Percentiles rank a stretch among this genome's conserved stretches.
phyloP scores from a whole-genome alignment of 2,329 filamentous ascomycete genomes.

The Chlorencoelia australis region DNA sequence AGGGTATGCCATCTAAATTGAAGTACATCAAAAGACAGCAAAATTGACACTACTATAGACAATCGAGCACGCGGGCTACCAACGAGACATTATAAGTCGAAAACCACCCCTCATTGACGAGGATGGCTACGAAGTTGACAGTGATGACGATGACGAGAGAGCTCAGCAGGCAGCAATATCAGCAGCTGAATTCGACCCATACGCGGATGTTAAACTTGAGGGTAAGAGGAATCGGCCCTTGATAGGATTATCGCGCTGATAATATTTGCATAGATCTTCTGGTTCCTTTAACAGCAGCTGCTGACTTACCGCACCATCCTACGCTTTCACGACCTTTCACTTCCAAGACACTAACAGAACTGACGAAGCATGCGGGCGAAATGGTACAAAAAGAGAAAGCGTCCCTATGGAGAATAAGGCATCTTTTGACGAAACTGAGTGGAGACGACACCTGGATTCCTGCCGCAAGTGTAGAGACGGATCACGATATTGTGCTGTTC shows the following conservation, averaged over 20 bases:
- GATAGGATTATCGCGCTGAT: conserved; percentile 13
- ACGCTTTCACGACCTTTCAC: conserved; percentile 66
- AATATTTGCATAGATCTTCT: conserved; percentile 49
- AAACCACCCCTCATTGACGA: conserved; percentile 67
- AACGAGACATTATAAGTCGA: conserved; percentile 61
- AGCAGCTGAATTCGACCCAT: conserved; percentile 64
- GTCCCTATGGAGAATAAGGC: conserved; percentile 64
- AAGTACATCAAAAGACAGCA: not conserved
- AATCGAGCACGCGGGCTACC: conserved; percentile 64
- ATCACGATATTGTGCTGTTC: conserved; percentile 45
- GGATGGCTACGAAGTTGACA: conserved; percentile 68
- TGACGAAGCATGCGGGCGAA: conserved; percentile 57
- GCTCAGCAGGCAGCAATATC: conserved; percentile 48
- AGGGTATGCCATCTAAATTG: conserved; percentile 41
- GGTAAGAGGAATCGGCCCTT: conserved; percentile 38
- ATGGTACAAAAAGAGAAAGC: conserved; percentile 68
- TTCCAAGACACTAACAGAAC: conserved; percentile 60
- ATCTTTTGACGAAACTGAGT: conserved; percentile 60
- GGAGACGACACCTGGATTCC: conserved; percentile 65
- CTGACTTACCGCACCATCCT: conserved; percentile 65
- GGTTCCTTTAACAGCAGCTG: conserved; percentile 63
- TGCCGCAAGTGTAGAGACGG: conserved; percentile 46
- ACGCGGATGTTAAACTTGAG: conserved; percentile 60
- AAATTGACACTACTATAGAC: conserved; percentile 35
- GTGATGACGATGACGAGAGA: conserved; percentile 57